phyloP scores from a whole-genome alignment of 805 yeast genomes.

The Ogataea glucozyma region DNA sequence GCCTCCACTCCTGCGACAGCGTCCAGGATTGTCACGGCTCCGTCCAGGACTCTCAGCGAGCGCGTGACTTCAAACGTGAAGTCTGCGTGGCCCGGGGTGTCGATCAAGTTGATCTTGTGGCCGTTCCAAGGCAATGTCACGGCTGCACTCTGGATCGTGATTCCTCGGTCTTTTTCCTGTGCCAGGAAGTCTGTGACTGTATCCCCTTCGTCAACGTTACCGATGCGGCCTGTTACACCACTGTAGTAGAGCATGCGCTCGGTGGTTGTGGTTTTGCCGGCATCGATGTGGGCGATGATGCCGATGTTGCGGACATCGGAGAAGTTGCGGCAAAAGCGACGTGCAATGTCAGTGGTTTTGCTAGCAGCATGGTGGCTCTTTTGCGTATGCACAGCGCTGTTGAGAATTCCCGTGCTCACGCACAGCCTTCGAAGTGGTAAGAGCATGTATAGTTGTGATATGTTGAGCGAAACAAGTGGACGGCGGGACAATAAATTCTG shows the following conservation, averaged over 20 bases:
- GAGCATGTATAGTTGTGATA: too few species aligned
- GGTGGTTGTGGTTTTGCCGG: conserved; percentile 97
- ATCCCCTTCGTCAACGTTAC: conserved; percentile 95
- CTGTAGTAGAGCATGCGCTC: conserved; percentile 92
- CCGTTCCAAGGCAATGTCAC: conserved; percentile 81
- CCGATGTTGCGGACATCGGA: conserved; percentile 85
- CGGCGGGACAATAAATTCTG: too few species aligned
- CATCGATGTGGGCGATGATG: conserved; percentile 98
- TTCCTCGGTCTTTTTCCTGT: conserved; percentile 89
- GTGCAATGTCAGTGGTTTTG: too few species aligned
- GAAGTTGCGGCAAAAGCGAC: too few species aligned
- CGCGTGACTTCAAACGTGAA: conserved; percentile 93
- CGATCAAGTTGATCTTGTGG: conserved; percentile 80
- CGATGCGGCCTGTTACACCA: conserved; percentile 77
- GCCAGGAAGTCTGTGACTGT: conserved; percentile 92
- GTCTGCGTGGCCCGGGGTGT: conserved; percentile 98
- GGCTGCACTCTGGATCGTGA: conserved; percentile 96
- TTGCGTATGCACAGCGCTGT: too few species aligned
- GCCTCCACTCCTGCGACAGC: conserved; percentile 99
- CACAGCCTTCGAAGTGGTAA: too few species aligned
- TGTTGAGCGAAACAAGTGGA: too few species aligned
- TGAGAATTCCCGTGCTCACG: too few species aligned
- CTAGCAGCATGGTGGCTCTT: too few species aligned
- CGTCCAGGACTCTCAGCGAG: conserved; percentile 88
- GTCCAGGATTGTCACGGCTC: conserved; percentile 89